Base-by-base conservation (phyloP, 345 rosid species). In the Clausena lansium region DNA sequence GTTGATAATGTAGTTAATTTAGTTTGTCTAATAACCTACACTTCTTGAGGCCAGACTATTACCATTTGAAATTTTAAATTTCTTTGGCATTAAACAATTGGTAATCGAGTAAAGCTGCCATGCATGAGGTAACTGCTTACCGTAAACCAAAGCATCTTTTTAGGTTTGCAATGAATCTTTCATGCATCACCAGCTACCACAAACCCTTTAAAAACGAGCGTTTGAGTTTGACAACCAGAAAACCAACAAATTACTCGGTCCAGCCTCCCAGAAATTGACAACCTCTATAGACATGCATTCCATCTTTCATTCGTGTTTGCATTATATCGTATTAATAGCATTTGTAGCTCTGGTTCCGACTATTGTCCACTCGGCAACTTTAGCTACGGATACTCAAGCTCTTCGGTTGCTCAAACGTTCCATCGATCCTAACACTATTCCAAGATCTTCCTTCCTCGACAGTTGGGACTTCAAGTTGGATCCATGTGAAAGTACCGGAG, bases 401-500 rank as follows among this genome's bases (percentile, higher is more conserved):
- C 89, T 89, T 39, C 80, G 81, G 55, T 39, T 83, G 36, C 74
- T 91, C 35, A 82, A 77, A 32, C 76, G 68, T 7, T 71, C 85
- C 55, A 73, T 89, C 24, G 91, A 89, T 80, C 91, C 91, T 2
- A 81, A 78, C 73, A 85, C 91, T 13, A 85, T 89, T 22, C 69
- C 85, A 0, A 55, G 84, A 2, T 69, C 81, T 33, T 91, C 91
- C 45, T 89, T 80, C 78, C 80, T 89, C 66, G 54, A 75, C 32
- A 86, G 90, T 47, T 91, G 91, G 92, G 87, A 91, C 77, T 87
- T 89, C 76, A 36, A 83, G 5, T 64, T 50, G n/a, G 94, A 90
- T 78, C 92, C 94, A 5, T 88, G 92, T 28, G 88, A 83, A 55
- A 84, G 77, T 38, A 1, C 82, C 4, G 88, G 84, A 22, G 69